phyloP scores from a whole-genome alignment of 2,329 filamentous ascomycete species.

The Intubia oerlemansii region DNA sequence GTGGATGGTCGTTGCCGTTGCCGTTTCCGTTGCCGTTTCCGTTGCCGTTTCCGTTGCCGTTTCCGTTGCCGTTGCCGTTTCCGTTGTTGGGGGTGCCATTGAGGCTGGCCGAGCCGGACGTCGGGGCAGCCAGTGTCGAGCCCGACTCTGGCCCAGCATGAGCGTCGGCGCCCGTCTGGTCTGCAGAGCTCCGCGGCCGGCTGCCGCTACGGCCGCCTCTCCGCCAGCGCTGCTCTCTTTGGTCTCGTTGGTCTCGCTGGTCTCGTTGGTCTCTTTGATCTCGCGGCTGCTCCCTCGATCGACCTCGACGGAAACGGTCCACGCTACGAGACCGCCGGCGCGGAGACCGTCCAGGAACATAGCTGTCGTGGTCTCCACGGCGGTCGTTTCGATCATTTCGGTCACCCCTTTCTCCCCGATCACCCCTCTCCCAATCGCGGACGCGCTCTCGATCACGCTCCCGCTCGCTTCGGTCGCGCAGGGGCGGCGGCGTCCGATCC shows the following conservation, averaged over 20 bases:
- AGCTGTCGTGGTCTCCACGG: conserved; percentile 13
- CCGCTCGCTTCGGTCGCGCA: conserved; percentile 15
- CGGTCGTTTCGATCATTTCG: neutral
- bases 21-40: no score
- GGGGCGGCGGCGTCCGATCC: conserved; percentile 14
- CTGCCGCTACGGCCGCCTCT: no score
- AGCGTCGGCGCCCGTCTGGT: no score
- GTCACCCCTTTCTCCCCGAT: conserved; percentile 9
- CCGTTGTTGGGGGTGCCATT: no score
- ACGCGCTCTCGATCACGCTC: conserved; percentile 15
- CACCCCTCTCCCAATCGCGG: neutral
- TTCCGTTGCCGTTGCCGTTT: conserved; percentile 10
- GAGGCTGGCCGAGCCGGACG: no score
- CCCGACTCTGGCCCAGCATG: no score
- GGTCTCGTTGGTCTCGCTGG: no score
- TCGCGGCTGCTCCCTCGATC: no score
- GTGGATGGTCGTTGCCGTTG: neutral
- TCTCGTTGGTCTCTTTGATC: no score
- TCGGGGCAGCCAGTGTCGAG: no score
- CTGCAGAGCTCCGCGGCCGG: no score
- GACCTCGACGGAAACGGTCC: conserved; percentile 18
- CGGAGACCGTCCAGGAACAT: conserved; percentile 19
- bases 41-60: neutral
- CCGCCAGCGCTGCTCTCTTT: no score
- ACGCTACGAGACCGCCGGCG: conserved; percentile 21